phyloP scores from a whole-genome alignment of 257 asterid species.

The Sherardia arvensis region DNA sequence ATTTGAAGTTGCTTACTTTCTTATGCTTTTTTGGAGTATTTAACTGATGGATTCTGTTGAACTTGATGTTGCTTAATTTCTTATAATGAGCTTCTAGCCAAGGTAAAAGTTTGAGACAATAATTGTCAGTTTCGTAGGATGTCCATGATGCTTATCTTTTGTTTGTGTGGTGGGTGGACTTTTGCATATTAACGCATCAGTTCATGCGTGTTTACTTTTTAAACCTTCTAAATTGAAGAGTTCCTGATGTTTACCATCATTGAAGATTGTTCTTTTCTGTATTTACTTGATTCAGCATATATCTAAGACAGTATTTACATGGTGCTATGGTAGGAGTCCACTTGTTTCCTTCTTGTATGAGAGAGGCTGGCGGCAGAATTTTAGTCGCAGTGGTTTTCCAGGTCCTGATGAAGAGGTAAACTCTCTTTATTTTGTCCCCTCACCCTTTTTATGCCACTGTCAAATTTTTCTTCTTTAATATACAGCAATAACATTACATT shows the following conservation, averaged over 20 bases:
- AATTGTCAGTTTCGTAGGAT: not conserved
- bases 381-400: conserved; percentile 81
- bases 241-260: not conserved
- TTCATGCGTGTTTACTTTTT: not conserved
- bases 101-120: not conserved
- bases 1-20: not conserved
- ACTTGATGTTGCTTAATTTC: not conserved
- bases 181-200: not conserved
- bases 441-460: not conserved
- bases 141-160: not conserved
- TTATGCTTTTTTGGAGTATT: not conserved
- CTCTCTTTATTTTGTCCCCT: not conserved
- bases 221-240: too few relatives aligned
- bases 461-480: not conserved
- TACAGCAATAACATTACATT: not conserved
- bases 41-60: not conserved
- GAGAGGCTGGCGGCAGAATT: conserved; percentile 98
- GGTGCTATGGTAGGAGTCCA: conserved; percentile 63
- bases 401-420: conserved; percentile 96
- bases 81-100: not conserved
- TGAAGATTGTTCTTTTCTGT: not conserved
- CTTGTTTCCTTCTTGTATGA: conserved; percentile 84
- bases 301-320: not conserved
- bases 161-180: not conserved
- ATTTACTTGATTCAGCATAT: not conserved